These are phyloP conservation scores for Annulohypoxylon nitens DNA, from an alignment of 495 filamentous ascomycete species.

Conservation along the genomic window DNA sequence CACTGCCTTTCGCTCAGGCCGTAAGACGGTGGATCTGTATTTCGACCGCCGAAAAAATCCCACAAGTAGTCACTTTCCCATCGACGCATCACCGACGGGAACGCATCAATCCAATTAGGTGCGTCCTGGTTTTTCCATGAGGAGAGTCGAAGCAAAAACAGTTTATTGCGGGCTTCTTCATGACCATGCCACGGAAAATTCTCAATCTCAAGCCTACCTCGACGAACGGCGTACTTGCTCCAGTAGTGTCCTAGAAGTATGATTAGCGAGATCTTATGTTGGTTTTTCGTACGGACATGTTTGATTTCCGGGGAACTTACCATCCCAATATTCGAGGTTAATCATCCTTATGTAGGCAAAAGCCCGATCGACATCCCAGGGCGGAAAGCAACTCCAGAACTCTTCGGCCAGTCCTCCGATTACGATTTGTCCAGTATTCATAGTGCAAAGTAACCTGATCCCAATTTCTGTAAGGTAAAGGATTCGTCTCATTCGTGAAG, in stretches of 20 bases:
- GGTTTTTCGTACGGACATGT: background rate
- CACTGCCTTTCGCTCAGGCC: background rate
- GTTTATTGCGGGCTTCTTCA: background rate
- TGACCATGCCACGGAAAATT: background rate
- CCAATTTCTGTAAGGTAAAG: constrained; percentile 12
- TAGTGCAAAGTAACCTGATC: background rate
- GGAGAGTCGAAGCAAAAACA: background rate
- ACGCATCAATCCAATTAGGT: background rate
- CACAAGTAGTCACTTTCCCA: background rate
- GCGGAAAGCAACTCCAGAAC: constrained; percentile 1
- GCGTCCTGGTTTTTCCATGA: background rate
- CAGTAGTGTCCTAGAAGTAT: background rate
- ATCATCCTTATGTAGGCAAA: background rate
- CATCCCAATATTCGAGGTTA: background rate
- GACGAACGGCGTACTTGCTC: background rate
- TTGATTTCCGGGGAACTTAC: background rate
- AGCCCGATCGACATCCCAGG: background rate
- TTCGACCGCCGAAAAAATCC: background rate
- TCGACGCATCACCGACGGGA: background rate
- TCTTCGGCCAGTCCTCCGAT: background rate
- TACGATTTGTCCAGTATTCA: background rate
- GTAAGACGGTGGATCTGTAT: background rate
- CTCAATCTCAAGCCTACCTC: background rate
- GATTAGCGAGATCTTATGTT: background rate
- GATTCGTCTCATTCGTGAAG: constrained; percentile 2